phyloP scores from a whole-genome alignment of 805 yeast species.

The Cyberlindnera sargentensis region DNA sequence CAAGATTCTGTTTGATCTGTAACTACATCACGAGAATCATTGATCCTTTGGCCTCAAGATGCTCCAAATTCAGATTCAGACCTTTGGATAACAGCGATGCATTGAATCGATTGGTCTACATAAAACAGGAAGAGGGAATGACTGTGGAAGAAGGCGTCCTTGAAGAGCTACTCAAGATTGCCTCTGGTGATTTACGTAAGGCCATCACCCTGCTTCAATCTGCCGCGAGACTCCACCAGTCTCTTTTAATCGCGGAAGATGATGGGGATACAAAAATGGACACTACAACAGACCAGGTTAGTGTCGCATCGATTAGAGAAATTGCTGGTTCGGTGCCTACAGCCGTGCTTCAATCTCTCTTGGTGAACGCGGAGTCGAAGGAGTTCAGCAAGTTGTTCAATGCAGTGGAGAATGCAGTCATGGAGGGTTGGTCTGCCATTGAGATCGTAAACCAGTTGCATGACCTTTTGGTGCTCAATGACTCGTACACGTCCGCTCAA shows the following conservation, averaged over 20 bases:
- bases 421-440: constrained; percentile 75
- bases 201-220: constrained; percentile 89
- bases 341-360: constrained; percentile 34
- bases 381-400: constrained; percentile 29
- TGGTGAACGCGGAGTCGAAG: constrained; percentile 29
- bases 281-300: constrained; percentile 26
- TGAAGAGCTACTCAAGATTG: constrained; percentile 56
- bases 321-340: constrained; percentile 71
- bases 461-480: constrained; percentile 54
- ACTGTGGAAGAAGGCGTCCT: constrained; percentile 44
- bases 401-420: constrained; percentile 43
- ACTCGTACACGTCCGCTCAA: constrained; percentile 38
- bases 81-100: constrained; percentile 70
- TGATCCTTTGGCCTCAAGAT: constrained; percentile 93
- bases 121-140: constrained; percentile 43
- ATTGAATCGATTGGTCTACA: constrained; percentile 53
- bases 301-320: constrained; percentile 48
- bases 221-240: constrained; percentile 50
- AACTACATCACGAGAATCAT: constrained; percentile 95
- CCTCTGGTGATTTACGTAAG: constrained; percentile 87
- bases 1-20: constrained; percentile 92
- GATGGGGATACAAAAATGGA: constrained; percentile 31
- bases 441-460: constrained; percentile 69
- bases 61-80: constrained; percentile 90
- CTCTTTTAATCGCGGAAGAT: constrained; percentile 20